phyloP scores from a whole-genome alignment of 345 rosid genomes.

The Gossypium turneri region DNA sequence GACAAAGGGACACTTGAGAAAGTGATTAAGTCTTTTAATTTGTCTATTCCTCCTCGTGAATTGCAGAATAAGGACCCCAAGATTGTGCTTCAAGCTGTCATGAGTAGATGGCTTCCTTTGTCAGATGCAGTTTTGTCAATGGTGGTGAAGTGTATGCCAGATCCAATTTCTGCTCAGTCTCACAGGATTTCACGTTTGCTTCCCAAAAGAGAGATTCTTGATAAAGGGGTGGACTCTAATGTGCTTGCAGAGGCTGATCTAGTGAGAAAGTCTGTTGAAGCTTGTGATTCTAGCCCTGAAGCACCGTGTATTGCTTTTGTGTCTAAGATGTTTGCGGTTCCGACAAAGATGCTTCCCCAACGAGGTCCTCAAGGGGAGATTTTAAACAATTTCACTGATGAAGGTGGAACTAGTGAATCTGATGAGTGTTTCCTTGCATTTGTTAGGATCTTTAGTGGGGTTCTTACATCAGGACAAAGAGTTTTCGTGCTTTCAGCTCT shows the following conservation, averaged over 20 bases:
- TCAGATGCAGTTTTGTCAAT: conserved; percentile 81
- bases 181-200: conserved; percentile 63
- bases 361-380: conserved; percentile 67
- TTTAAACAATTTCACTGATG: conserved; percentile 44
- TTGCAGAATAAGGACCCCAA: conserved; percentile 86
- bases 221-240: conserved; percentile 36
- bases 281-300: conserved; percentile 57
- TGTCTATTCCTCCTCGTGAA: conserved; percentile 73
- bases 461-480: conserved; percentile 55
- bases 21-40: conserved; percentile 66
- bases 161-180: conserved; percentile 75
- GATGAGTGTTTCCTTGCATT: conserved; percentile 97
- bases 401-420: conserved; percentile 47
- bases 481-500: conserved; percentile 76
- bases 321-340: conserved; percentile 91
- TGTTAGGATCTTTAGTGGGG: conserved; percentile 92
- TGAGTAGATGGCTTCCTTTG: conserved; percentile 94
- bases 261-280: conserved; percentile 72
- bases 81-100: conserved; percentile 66
- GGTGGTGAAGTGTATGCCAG: conserved; percentile 80
- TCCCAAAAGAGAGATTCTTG: conserved; percentile 58
- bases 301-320: conserved; percentile 85
- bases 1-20: conserved; percentile 54
- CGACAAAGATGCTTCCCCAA: conserved; percentile 71
- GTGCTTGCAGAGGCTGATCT: conserved; percentile 60